Conservation (phyloP, 352 stramenopile species). For the Globisporangium lucens region DNA sequence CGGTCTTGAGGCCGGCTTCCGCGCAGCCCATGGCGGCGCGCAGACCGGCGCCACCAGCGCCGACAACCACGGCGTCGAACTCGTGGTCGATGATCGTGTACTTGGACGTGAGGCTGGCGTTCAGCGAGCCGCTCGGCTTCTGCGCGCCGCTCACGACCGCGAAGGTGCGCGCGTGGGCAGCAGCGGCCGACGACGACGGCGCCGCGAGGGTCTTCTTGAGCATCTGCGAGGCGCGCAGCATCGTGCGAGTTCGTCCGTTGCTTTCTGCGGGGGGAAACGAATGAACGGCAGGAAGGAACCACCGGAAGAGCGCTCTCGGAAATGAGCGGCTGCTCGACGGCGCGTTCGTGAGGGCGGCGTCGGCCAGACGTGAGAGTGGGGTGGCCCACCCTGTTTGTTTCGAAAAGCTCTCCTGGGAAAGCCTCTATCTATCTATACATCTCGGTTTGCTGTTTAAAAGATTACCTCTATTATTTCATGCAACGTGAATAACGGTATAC, state of each 20-base stretch:
- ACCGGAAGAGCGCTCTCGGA: neutral
- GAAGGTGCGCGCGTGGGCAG: constrained; percentile 19
- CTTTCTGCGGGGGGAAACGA: constrained; percentile 3
- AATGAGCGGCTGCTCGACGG: constrained; percentile 6
- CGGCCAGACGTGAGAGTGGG: neutral
- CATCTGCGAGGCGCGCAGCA: constrained; percentile 10
- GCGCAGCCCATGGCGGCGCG: constrained; percentile 92
- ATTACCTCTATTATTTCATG: too few relatives aligned
- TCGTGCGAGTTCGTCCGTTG: neutral
- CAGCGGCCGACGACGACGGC: neutral
- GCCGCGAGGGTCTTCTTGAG: constrained; percentile 2
- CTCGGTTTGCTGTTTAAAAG: too few relatives aligned
- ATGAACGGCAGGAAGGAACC: neutral
- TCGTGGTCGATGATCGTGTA: constrained; percentile 92
- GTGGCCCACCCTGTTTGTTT: too few relatives aligned
- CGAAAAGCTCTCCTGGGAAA: too few relatives aligned
- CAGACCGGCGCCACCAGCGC: constrained; percentile 91
- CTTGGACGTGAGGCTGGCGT: constrained; percentile 41
- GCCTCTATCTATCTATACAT: too few relatives aligned
- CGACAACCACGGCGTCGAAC: constrained; percentile 96
- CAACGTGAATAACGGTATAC: too few relatives aligned
- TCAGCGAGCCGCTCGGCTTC: constrained; percentile 27
- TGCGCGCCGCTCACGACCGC: constrained; percentile 21
- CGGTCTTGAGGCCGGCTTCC: constrained; percentile 95
- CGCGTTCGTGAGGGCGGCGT: neutral